These are phyloP conservation scores for Eimeria maxima DNA, from an alignment of 169 alveolate species.

Conservation along the genomic window DNA sequence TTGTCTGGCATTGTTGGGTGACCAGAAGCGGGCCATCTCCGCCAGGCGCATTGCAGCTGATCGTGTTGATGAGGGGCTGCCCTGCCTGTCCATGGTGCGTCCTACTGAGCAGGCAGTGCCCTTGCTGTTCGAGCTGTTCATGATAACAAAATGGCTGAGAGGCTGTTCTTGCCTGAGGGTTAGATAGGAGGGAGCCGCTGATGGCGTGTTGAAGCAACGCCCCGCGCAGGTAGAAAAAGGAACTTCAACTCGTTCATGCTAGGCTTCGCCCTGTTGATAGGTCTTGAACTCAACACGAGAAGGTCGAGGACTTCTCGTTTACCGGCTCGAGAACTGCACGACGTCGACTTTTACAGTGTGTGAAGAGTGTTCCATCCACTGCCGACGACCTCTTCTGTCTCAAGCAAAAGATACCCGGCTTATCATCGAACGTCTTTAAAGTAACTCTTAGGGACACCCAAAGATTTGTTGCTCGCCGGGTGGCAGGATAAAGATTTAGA, in stretches of 20 bases:
- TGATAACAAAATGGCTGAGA: neutral
- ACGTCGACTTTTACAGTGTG: neutral
- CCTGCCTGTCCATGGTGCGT: neutral
- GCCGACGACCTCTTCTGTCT: neutral
- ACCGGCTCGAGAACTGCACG: neutral
- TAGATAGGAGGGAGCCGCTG: neutral
- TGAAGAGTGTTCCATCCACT: slow-evolving; percentile 4
- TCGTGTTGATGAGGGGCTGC: neutral
- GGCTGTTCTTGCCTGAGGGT: neutral
- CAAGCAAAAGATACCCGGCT: neutral
- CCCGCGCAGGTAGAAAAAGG: neutral
- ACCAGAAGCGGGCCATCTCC: slow-evolving; percentile 38
- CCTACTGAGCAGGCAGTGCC: slow-evolving; percentile 3
- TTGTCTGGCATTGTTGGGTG: slow-evolving; percentile 30
- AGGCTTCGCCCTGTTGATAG: neutral
- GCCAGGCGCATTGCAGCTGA: slow-evolving; percentile 38
- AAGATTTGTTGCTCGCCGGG: neutral
- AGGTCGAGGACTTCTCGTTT: neutral
- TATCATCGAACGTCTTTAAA: neutral
- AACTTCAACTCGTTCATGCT: slow-evolving; percentile 7
- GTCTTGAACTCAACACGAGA: neutral
- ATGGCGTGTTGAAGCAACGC: neutral
- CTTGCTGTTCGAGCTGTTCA: neutral
- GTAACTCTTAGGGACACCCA: neutral
- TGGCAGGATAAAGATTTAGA: neutral